Conservation (phyloP, 208 protist species). For the Crithidia sp. region DNA sequence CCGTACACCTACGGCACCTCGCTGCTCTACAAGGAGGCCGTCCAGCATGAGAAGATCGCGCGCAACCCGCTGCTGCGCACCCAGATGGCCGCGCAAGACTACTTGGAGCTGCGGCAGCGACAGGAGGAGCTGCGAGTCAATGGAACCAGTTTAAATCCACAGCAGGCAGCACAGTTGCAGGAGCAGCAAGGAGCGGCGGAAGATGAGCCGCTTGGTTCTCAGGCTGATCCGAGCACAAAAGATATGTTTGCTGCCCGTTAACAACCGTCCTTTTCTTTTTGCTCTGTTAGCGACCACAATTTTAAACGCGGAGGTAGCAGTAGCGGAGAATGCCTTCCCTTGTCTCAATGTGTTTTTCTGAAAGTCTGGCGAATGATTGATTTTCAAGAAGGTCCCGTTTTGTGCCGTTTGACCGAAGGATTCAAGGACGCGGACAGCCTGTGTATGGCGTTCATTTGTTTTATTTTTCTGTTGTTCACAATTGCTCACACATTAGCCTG, state of each 20-base stretch:
- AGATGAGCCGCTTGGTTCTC: slow-evolving; percentile 50
- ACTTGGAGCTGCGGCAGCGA: slow-evolving; percentile 63
- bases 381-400: no score
- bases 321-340: no score
- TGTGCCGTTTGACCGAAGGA: no score
- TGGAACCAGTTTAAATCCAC: slow-evolving; percentile 51
- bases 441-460: no score
- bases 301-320: no score
- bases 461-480: no score
- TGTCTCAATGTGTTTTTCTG: no score
- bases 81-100: slow-evolving; percentile 67
- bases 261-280: not conserved
- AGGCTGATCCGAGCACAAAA: slow-evolving; percentile 52
- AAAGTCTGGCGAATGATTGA: no score
- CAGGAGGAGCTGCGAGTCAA: slow-evolving; percentile 57
- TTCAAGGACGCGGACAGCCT: no score
- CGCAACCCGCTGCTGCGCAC: slow-evolving; percentile 77
- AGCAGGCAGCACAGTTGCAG: slow-evolving; percentile 60
- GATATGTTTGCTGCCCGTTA: slow-evolving; percentile 56
- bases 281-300: not conserved
- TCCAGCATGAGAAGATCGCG: slow-evolving; percentile 54
- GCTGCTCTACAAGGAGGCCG: slow-evolving; percentile 71
- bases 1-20: slow-evolving; percentile 82
- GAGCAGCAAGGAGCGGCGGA: slow-evolving; percentile 39
- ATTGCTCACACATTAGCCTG: not conserved